Percentiles rank a stretch among this genome's conserved stretches.
phyloP scores from a whole-genome alignment of 2,329 filamentous ascomycete genomes.

The Biscogniauxia marginata region DNA sequence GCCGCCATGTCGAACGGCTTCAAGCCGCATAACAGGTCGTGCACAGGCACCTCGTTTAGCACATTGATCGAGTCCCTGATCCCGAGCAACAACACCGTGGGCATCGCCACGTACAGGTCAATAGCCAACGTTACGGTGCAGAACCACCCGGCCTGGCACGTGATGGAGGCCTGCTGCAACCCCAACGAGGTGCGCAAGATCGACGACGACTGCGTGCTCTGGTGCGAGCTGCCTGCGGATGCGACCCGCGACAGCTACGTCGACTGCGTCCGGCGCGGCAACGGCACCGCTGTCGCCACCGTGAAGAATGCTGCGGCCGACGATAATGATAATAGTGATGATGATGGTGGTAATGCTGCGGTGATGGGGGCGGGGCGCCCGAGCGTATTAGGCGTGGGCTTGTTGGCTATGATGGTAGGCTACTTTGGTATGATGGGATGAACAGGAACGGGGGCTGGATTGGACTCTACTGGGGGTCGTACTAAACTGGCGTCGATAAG shows the following conservation, averaged over 20 bases:
- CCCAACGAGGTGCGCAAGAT: too few relatives aligned
- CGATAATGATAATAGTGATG: background rate
- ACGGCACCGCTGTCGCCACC: background rate
- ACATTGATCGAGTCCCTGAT: background rate
- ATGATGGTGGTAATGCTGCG: too few relatives aligned
- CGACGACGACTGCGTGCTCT: background rate
- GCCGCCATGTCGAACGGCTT: background rate
- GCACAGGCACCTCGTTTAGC: background rate
- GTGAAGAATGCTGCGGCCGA: background rate
- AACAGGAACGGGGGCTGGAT: background rate
- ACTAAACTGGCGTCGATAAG: too few relatives aligned
- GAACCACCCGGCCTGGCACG: too few relatives aligned
- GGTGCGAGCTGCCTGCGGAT: too few relatives aligned
- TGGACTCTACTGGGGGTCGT: too few relatives aligned
- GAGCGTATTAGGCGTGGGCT: background rate
- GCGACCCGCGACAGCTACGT: background rate
- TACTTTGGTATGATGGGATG: background rate
- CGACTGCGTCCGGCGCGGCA: background rate
- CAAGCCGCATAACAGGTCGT: background rate
- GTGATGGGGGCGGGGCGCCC: background rate
- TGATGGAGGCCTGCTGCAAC: too few relatives aligned
- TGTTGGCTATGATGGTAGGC: background rate
- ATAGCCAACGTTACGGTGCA: too few relatives aligned
- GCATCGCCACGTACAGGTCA: too few relatives aligned
- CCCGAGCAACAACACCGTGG: too few relatives aligned